A percentile compares a stretch with the other conserved stretches of the same genome.
Evolutionary conservation across 306 rosid species (phyloP).

Genomic region (Vicia faba): DNA sequence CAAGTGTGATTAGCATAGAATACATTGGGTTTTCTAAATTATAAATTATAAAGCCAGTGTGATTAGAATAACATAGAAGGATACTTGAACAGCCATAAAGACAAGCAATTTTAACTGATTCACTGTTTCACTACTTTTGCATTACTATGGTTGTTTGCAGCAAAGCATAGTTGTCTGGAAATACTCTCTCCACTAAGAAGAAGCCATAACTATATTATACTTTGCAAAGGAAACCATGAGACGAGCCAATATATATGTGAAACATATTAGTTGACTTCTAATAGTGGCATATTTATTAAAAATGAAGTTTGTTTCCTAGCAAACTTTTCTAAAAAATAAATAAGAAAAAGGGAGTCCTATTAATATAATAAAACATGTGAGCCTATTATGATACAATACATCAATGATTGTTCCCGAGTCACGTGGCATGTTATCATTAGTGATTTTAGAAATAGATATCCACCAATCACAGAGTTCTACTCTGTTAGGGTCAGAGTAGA

Average conservation of each 20-base stretch:
- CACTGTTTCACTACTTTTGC: neutral
- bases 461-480: neutral
- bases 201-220: neutral
- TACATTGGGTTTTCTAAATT: neutral
- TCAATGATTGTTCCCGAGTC: neutral
- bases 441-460: conserved; percentile 2
- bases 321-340: neutral
- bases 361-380: conserved; percentile 1
- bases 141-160: neutral
- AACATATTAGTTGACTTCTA: neutral
- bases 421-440: neutral
- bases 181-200: neutral
- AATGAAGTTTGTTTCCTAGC: neutral
- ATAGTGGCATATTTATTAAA: neutral
- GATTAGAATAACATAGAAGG: neutral
- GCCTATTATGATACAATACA: neutral
- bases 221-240: neutral
- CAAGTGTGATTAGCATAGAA: neutral
- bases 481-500: too few species aligned
- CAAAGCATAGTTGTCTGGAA: neutral
- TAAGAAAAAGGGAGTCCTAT: neutral
- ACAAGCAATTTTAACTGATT: neutral
- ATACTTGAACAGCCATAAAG: neutral
- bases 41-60: neutral
- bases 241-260: neutral